Conservation (phyloP, 805 yeast genomes). For the Saccharomycopsis oosterbeekiorum region DNA sequence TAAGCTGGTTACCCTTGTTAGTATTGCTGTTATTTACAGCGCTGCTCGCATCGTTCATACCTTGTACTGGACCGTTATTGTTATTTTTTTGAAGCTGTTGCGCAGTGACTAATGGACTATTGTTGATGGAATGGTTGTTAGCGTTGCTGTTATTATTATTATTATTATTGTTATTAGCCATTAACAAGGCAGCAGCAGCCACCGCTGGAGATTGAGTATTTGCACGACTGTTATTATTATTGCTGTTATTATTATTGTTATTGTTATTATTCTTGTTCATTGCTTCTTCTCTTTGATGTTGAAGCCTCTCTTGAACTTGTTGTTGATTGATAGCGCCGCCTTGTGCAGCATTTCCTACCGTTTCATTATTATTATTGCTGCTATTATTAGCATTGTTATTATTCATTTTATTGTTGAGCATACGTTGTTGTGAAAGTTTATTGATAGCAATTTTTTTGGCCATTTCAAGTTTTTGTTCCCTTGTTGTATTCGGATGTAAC, state of each 20-base stretch:
- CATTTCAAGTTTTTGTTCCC: conserved; percentile 5
- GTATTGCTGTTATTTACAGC: neutral
- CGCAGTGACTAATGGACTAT: neutral
- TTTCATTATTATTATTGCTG: neutral
- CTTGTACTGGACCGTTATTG: neutral
- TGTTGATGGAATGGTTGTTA: neutral
- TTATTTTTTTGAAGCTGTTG: neutral
- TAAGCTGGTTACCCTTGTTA: neutral
- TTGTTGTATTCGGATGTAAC: conserved; percentile 1
- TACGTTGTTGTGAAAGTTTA: conserved; percentile 4
- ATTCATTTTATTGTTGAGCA: neutral
- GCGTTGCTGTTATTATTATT: neutral
- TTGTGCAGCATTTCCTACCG: neutral
- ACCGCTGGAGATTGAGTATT: neutral
- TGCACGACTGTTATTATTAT: neutral
- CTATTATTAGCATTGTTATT: neutral
- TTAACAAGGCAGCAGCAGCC: neutral
- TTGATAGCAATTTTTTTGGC: conserved; percentile 10
- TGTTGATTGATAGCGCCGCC: conserved; percentile 13
- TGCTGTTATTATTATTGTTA: neutral
- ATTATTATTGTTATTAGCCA: neutral
- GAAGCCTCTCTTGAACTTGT: conserved; percentile 16
- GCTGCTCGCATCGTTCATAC: conserved; percentile 3
- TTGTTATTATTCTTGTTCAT: conserved; percentile 2
- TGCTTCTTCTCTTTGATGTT: conserved; percentile 10